These are phyloP conservation scores for Penicillium sp. DNA, from an alignment of 2,329 filamentous ascomycete species.

Conservation along the genomic window DNA sequence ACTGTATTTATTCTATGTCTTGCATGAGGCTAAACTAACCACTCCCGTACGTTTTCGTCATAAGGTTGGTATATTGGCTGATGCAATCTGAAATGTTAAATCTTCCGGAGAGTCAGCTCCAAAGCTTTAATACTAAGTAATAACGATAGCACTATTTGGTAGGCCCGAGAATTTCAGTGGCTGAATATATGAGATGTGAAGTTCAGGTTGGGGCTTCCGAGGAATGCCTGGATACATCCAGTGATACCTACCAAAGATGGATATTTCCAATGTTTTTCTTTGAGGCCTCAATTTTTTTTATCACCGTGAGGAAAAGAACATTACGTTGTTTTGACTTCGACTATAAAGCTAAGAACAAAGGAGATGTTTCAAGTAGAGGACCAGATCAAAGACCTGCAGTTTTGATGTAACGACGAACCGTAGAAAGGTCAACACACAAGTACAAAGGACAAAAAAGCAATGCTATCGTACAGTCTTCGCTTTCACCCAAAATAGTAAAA, in stretches of 20 bases:
- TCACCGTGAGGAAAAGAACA: not conserved
- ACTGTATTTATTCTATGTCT: not conserved
- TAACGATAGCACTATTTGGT: not conserved
- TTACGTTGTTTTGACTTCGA: not conserved
- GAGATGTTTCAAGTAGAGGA: not conserved
- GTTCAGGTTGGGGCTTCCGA: not conserved
- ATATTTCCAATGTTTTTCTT: not conserved
- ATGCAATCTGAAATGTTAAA: not conserved
- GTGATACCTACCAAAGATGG: not conserved
- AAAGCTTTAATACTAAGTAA: not conserved
- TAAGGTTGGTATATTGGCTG: not conserved
- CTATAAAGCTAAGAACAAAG: not conserved
- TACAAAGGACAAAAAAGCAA: not conserved
- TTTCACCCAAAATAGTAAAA: not conserved
- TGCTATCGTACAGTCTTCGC: constrained; percentile 11
- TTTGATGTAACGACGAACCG: not conserved
- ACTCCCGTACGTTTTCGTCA: not conserved
- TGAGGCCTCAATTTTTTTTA: not conserved
- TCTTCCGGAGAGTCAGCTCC: not conserved
- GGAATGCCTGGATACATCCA: not conserved
- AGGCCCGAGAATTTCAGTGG: not conserved
- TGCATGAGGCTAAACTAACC: not conserved
- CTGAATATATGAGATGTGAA: not conserved
- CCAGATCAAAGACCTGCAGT: not conserved
- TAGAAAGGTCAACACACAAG: not conserved